Base-by-base conservation (phyloP, 1,284 basidiomycete genomes). In the Sporisorium exsertum region DNA sequence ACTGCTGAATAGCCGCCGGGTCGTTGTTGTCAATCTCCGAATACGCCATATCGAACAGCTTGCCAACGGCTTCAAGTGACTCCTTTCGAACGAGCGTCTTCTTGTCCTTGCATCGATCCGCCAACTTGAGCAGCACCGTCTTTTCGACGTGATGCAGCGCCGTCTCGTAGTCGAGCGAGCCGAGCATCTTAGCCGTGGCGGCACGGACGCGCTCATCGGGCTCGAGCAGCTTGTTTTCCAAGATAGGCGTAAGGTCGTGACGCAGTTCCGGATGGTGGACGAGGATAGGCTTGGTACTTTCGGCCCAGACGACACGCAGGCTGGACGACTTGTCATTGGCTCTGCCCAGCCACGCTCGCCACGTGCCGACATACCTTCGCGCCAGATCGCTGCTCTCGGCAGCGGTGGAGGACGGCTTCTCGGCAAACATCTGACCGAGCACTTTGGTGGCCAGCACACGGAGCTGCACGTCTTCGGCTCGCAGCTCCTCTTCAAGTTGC, bases 21-120 rank as follows among this genome's bases (percentile, higher is more conserved):
- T 94, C 93, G 61, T 91, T 91, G 68, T 90, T 91, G 84, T 96
- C 94, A 94, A 98, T 95, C 84, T 97, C 94, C 0, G 92, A 89
- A 85, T 91, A 95, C 0, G 95, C 95, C 29, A 93, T 87, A 69
- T 89, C 89, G 86, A 93, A 99, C 1, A 97, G 86, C 76, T 90
- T 92, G 3, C 92, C 94, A 0, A 97, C 86, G 10, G 91, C 90
- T 43, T 89, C 90, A 69, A 94, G 88, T 0, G 96, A 93, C 85
- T 95, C 93, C 0, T 87, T 81, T n/a, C 94, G 91, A 1, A 99
- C 95, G n/a, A 87, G 76, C 7, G 90, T 87, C 91, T 94, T 97
- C 86, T 92, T 94, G 86, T 99, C 97, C 70, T 91, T 87, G 13
- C 91, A 90, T 37, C 97, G 89, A 26, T 89, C 91, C 2, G 90